These are phyloP conservation scores for Cynanchum wilfordii DNA, from an alignment of 257 asterid species.

Conservation along the genomic window DNA sequence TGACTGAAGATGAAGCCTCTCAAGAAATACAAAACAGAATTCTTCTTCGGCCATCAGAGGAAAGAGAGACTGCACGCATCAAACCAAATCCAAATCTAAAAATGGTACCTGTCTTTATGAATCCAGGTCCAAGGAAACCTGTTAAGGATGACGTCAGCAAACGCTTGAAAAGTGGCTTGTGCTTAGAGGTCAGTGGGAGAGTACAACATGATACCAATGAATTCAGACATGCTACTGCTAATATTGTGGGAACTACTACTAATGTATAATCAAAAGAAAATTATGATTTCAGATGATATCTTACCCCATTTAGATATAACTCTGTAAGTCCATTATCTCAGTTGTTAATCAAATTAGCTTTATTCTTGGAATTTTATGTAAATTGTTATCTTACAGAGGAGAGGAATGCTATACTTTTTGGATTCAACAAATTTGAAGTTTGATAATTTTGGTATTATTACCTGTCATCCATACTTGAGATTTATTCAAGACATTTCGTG, in stretches of 20 bases:
- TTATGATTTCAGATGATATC: neutral
- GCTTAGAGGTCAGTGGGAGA: constrained; percentile 90
- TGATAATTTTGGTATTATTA: no score
- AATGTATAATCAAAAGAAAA: neutral
- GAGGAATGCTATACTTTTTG: no score
- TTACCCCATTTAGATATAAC: neutral
- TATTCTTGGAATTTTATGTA: neutral
- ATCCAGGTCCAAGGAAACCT: constrained; percentile 60
- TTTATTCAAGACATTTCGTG: no score
- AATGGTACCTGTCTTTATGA: constrained; percentile 72
- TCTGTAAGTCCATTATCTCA: neutral
- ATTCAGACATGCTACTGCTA: constrained; percentile 14
- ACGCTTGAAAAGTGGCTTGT: constrained; percentile 46
- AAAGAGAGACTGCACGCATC: constrained; percentile 55
- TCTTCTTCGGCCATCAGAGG: constrained; percentile 54
- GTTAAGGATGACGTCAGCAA: constrained; percentile 35
- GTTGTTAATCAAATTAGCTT: neutral
- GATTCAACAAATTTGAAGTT: no score
- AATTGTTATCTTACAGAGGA: neutral
- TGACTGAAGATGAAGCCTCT: constrained; percentile 71
- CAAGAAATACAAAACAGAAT: constrained; percentile 59
- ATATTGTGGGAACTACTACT: neutral
- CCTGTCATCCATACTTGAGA: no score
- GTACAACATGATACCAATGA: constrained; percentile 64
- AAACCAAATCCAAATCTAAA: constrained; percentile 72